Evolutionary conservation across 2,329 filamentous ascomycete species (phyloP).

Genomic region (Niveomyces coronatus): DNA sequence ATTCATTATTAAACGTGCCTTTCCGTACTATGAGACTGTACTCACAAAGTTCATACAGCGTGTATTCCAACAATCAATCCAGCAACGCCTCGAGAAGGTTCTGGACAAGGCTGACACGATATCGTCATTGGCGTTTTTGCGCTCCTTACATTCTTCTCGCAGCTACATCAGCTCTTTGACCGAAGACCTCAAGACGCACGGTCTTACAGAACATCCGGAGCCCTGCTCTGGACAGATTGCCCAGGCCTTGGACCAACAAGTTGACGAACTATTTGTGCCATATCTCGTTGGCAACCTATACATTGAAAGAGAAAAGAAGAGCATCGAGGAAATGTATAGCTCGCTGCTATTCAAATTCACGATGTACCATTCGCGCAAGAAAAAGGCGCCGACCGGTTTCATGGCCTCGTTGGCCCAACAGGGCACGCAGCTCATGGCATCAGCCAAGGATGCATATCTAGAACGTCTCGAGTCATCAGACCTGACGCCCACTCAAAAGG

Average conservation of each 20-base stretch:
- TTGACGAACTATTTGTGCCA: constrained; percentile 68
- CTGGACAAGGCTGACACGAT: constrained; percentile 88
- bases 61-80: constrained; percentile 95
- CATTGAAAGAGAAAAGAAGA: constrained; percentile 58
- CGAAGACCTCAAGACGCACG: constrained; percentile 89
- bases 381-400: constrained; percentile 83
- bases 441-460: constrained; percentile 84
- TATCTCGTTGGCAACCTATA: constrained; percentile 60
- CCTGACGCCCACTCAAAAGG: constrained; percentile 76
- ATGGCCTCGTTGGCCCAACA: constrained; percentile 87
- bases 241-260: constrained; percentile 59
- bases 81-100: constrained; percentile 91
- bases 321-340: constrained; percentile 72
- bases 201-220: constrained; percentile 90
- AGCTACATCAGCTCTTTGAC: constrained; percentile 80
- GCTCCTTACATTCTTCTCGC: constrained; percentile 81
- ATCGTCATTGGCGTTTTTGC: constrained; percentile 82
- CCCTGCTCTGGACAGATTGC: constrained; percentile 79
- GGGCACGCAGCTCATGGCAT: constrained; percentile 77
- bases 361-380: constrained; percentile 80
- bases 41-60: constrained; percentile 87
- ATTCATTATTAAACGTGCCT: constrained; percentile 90
- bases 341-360: constrained; percentile 94
- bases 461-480: constrained; percentile 83
- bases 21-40: constrained; percentile 93